A percentile compares a stretch with the other conserved stretches of the same genome.
These are phyloP conservation scores for Phytophthora citricola DNA, from an alignment of 352 stramenopile species.

Conservation along the genomic window DNA sequence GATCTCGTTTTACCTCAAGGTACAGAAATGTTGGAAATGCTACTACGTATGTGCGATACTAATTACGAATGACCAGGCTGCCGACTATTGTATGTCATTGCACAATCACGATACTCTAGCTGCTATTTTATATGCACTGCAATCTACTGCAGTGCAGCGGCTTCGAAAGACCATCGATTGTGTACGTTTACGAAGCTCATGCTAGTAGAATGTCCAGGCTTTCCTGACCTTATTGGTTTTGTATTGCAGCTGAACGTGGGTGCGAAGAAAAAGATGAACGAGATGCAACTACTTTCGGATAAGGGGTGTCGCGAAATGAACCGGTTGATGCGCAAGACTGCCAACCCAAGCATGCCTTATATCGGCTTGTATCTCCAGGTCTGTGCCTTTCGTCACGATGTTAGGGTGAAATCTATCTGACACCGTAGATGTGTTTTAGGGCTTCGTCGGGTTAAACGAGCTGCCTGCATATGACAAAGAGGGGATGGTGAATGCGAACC, in stretches of 20 bases:
- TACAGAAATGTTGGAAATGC: conserved; percentile 23
- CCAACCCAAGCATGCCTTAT: conserved; percentile 87
- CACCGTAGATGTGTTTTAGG: conserved; percentile 36
- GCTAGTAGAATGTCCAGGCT: background rate
- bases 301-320: conserved; percentile 90
- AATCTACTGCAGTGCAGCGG: conserved; percentile 88
- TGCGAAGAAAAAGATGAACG: conserved; percentile 78
- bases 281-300: conserved; percentile 83
- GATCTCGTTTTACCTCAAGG: conserved; percentile 83
- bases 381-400: conserved; percentile 1
- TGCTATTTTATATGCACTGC: conserved; percentile 84
- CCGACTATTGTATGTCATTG: conserved; percentile 71
- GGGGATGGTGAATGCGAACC: conserved; percentile 72
- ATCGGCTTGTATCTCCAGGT: conserved; percentile 89
- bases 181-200: conserved; percentile 45
- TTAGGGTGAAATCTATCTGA: conserved; percentile 11
- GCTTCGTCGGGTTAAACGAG: conserved; percentile 83
- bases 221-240: conserved; percentile 5
- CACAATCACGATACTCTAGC: conserved; percentile 88
- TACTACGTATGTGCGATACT: background rate
- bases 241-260: conserved; percentile 52
- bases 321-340: conserved; percentile 75
- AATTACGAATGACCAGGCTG: conserved; percentile 48
- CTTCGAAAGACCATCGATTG: conserved; percentile 77
- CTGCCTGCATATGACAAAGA: conserved; percentile 76